These are phyloP conservation scores for Pyrenochaeta sp. DNA, from an alignment of 2,329 filamentous ascomycete species.

Conservation along the genomic window DNA sequence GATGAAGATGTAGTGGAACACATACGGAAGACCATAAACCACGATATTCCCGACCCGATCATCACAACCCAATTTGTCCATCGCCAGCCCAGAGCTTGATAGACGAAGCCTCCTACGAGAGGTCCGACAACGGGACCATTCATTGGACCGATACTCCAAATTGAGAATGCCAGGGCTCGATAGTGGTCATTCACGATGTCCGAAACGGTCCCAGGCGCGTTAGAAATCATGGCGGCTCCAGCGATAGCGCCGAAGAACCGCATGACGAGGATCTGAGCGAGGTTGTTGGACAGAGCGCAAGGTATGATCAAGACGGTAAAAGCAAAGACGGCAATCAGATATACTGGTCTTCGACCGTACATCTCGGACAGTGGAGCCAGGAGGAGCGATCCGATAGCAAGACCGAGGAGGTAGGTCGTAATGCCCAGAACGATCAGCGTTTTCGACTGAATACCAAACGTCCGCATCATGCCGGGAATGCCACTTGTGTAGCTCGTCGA, in stretches of 20 bases:
- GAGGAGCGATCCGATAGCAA: slow-evolving; percentile 75
- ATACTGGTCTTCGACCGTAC: slow-evolving; percentile 72
- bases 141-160: slow-evolving; percentile 85
- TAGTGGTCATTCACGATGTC: slow-evolving; percentile 85
- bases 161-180: slow-evolving; percentile 80
- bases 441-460: slow-evolving; percentile 67
- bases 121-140: slow-evolving; percentile 72
- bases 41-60: slow-evolving; percentile 72
- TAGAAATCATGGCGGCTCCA: slow-evolving; percentile 82
- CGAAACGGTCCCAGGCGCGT: slow-evolving; percentile 81
- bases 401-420: slow-evolving; percentile 79
- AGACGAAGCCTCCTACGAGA: slow-evolving; percentile 82
- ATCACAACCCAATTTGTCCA: slow-evolving; percentile 78
- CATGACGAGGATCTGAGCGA: slow-evolving; percentile 73
- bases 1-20: neutral
- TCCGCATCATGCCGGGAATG: slow-evolving; percentile 71
- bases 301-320: slow-evolving; percentile 77
- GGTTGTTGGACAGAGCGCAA: slow-evolving; percentile 72
- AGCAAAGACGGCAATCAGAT: slow-evolving; percentile 68
- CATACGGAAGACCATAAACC: slow-evolving; percentile 60
- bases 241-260: slow-evolving; percentile 79
- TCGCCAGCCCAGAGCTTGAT: slow-evolving; percentile 81
- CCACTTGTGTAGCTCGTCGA: slow-evolving; percentile 81
- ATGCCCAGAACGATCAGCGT: slow-evolving; percentile 77
- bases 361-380: slow-evolving; percentile 78